Conservation (phyloP, 345 rosid species). For the Dipteronia sinensis region DNA sequence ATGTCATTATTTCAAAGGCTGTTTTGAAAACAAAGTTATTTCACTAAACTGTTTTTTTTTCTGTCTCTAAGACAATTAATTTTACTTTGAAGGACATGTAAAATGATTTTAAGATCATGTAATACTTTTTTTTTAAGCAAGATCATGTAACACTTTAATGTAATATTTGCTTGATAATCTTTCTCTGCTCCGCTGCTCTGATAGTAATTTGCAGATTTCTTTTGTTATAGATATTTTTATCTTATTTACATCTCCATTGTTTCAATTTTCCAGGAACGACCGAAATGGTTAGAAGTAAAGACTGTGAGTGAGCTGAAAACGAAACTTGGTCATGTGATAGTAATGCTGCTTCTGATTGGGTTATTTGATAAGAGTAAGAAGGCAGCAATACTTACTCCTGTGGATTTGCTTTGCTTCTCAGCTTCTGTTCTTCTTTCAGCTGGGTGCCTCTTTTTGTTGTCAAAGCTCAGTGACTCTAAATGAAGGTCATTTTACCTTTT, state of each 20-base stretch:
- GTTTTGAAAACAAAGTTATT: not conserved
- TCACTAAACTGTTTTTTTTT: not conserved
- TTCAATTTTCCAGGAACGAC: constrained; percentile 58
- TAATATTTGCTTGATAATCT: not conserved
- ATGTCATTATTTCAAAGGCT: not conserved
- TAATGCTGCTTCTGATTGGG: constrained; percentile 92
- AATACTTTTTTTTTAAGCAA: too few species aligned
- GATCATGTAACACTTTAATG: not conserved
- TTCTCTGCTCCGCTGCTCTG: not conserved
- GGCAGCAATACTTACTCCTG: constrained; percentile 57
- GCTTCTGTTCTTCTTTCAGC: constrained; percentile 77
- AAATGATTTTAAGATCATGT: not conserved
- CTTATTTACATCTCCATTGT: not conserved
- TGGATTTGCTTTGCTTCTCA: constrained; percentile 82
- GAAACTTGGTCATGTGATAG: constrained; percentile 90
- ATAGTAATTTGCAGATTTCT: not conserved
- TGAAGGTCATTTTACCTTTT: constrained; percentile 11
- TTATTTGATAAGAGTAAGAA: constrained; percentile 85
- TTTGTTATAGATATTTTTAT: not conserved
- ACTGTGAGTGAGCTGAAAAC: constrained; percentile 81
- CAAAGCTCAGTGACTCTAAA: constrained; percentile 61
- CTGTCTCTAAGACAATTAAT: not conserved
- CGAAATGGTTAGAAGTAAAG: constrained; percentile 82
- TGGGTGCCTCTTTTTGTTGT: constrained; percentile 76
- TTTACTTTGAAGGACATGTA: not conserved